A percentile compares a stretch with the other conserved stretches of the same genome.
Evolutionary conservation across 106 monocot genomes (phyloP).

Genomic region (Allium sativum): DNA sequence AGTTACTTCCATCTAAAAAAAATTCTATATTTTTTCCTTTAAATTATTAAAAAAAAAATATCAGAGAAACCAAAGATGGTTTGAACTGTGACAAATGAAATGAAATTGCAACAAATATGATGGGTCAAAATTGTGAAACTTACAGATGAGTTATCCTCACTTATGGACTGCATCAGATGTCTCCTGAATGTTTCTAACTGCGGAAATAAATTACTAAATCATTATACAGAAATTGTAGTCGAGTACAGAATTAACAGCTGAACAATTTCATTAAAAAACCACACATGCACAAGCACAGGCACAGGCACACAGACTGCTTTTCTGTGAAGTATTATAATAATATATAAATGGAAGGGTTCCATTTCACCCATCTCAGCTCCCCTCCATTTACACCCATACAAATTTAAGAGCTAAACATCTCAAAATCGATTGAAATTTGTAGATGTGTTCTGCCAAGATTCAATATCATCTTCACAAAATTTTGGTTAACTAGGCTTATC

Average conservation of each 20-base stretch:
- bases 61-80: not conserved
- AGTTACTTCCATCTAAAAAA: not conserved
- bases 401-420: no score
- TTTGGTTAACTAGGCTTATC: no score
- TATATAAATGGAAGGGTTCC: not conserved
- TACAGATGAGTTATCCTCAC: constrained; percentile 69
- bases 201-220: constrained; percentile 1
- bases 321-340: not conserved
- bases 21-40: not conserved
- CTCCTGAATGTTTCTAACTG: constrained; percentile 93
- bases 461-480: no score
- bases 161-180: constrained; percentile 83
- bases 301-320: no score
- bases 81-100: no score
- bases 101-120: not conserved
- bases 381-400: not conserved
- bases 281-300: not conserved
- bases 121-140: constrained; percentile 12
- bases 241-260: not conserved
- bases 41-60: not conserved
- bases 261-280: not conserved
- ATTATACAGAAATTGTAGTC: not conserved
- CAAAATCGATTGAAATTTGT: no score
- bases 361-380: not conserved
- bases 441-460: no score